phyloP scores from a whole-genome alignment of 331 rosid species.

The Pyracantha coccinea region DNA sequence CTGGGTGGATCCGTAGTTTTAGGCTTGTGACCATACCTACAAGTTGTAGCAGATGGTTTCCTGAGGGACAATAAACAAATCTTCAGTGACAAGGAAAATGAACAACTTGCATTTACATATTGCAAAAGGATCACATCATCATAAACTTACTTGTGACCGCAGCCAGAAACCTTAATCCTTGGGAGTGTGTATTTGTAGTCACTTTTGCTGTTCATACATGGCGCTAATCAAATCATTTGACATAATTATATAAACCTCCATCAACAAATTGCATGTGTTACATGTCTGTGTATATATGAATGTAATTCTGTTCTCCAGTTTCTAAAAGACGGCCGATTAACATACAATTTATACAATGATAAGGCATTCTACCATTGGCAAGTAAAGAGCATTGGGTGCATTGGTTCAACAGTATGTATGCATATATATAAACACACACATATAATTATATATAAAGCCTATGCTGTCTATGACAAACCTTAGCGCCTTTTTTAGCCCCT shows the following conservation, averaged over 20 bases:
- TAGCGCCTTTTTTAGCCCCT: slow-evolving; percentile 70
- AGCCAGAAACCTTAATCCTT: slow-evolving; percentile 82
- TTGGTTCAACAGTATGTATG: background rate
- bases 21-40: too few relatives aligned
- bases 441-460: too few relatives aligned
- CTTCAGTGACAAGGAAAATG: slow-evolving; percentile 2
- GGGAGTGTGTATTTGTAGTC: slow-evolving; percentile 70
- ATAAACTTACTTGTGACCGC: slow-evolving; percentile 58
- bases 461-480: slow-evolving; percentile 46
- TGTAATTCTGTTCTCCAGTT: background rate
- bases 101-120: background rate
- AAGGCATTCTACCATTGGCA: background rate
- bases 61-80: slow-evolving; percentile 29
- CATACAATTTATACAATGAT: background rate
- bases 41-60: slow-evolving; percentile 47
- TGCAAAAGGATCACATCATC: background rate
- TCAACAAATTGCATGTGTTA: background rate
- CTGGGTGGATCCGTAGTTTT: slow-evolving; percentile 25
- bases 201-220: slow-evolving; percentile 56
- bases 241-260: background rate
- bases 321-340: background rate
- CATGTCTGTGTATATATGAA: background rate
- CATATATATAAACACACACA: too few relatives aligned
- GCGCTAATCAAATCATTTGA: slow-evolving; percentile 9
- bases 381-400: background rate